These are phyloP conservation scores for Kuraishia piskuri DNA, from an alignment of 805 yeast genomes.

Conservation along the genomic window DNA sequence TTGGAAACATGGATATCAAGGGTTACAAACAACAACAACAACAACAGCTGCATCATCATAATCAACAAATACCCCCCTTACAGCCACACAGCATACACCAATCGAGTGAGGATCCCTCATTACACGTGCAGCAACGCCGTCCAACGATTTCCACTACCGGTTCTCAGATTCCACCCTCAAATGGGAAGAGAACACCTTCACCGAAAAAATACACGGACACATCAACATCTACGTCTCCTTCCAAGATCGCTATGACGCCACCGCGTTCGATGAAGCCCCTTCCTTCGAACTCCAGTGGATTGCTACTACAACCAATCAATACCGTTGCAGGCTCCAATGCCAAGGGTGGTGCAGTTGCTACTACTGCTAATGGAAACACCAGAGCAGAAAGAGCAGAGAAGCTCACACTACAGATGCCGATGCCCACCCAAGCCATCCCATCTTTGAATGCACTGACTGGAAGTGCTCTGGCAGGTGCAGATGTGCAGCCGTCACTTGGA, in stretches of 20 bases:
- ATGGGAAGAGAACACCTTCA: slow-evolving; percentile 30
- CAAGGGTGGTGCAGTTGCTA: slow-evolving; percentile 7
- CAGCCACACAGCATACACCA: neutral
- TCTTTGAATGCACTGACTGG: slow-evolving; percentile 30
- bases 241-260: slow-evolving; percentile 22
- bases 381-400: neutral
- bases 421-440: slow-evolving; percentile 41
- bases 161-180: neutral
- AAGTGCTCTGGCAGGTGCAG: slow-evolving; percentile 4
- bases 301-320: slow-evolving; percentile 48
- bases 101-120: neutral
- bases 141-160: neutral
- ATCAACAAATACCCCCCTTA: neutral
- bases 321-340: slow-evolving; percentile 11
- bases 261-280: slow-evolving; percentile 41
- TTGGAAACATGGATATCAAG: neutral
- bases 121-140: neutral
- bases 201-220: slow-evolving; percentile 28
- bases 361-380: neutral
- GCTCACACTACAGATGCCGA: slow-evolving; percentile 66
- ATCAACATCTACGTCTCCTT: slow-evolving; percentile 17
- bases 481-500: neutral
- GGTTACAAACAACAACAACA: neutral
- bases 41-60: neutral
- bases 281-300: slow-evolving; percentile 29